Percentiles rank a stretch among this genome's conserved stretches.
phyloP scores from a whole-genome alignment of 495 filamentous ascomycete genomes.

The Durotheca rogersii region DNA sequence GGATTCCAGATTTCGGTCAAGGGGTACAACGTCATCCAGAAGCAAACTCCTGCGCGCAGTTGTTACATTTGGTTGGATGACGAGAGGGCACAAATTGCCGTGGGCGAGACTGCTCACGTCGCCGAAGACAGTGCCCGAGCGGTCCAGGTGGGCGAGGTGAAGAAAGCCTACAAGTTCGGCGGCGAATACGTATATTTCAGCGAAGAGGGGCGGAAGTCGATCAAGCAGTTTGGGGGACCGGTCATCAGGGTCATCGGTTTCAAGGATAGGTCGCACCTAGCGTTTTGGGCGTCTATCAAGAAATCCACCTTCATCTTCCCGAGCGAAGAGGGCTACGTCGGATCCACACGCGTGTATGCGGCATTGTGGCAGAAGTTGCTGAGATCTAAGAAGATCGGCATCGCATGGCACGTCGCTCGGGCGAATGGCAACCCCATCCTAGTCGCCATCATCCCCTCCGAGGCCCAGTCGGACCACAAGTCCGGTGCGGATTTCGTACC shows the following conservation, averaged over 20 bases:
- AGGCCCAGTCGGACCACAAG: slow-evolving; percentile 62
- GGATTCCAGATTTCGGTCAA: slow-evolving; percentile 84
- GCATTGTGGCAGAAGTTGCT: slow-evolving; percentile 87
- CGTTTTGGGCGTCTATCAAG: slow-evolving; percentile 81
- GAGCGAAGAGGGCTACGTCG: slow-evolving; percentile 83
- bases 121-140: slow-evolving; percentile 71
- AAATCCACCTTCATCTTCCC: slow-evolving; percentile 93
- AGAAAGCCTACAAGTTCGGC: slow-evolving; percentile 95
- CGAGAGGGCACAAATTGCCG: slow-evolving; percentile 77
- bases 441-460: slow-evolving; percentile 76
- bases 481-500: slow-evolving; percentile 67
- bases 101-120: slow-evolving; percentile 67
- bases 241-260: slow-evolving; percentile 91
- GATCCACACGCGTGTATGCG: slow-evolving; percentile 88
- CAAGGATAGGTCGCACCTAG: slow-evolving; percentile 73
- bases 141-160: slow-evolving; percentile 78
- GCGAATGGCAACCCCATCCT: slow-evolving; percentile 74
- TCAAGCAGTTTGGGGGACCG: slow-evolving; percentile 75
- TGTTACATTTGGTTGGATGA: slow-evolving; percentile 85
- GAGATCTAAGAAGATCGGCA: slow-evolving; percentile 69
- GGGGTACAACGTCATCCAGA: slow-evolving; percentile 85
- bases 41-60: slow-evolving; percentile 72
- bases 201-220: slow-evolving; percentile 71
- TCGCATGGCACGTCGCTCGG: slow-evolving; percentile 89
- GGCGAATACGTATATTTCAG: slow-evolving; percentile 86